phyloP scores from a whole-genome alignment of 164 flowering plant genomes.

The Platanus orientalis region DNA sequence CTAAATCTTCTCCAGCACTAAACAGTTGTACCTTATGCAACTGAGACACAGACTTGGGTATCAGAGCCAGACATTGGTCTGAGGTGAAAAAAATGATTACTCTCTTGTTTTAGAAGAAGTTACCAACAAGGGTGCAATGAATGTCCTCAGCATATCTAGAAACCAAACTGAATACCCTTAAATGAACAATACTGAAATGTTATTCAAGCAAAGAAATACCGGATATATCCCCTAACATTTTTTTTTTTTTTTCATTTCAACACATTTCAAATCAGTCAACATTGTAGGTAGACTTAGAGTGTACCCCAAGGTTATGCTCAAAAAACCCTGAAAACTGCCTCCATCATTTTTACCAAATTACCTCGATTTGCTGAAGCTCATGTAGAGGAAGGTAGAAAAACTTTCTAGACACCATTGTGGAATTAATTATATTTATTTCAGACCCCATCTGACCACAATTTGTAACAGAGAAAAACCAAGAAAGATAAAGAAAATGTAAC shows the following conservation, averaged over 20 bases:
- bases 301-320: too few species aligned
- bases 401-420: neutral
- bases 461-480: neutral
- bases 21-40: too few species aligned
- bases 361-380: neutral
- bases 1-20: neutral
- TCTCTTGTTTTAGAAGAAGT: too few species aligned
- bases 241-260: neutral
- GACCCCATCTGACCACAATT: neutral
- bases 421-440: neutral
- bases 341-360: neutral
- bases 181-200: too few species aligned
- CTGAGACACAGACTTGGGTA: too few species aligned
- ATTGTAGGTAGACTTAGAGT: neutral
- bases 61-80: too few species aligned
- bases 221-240: neutral
- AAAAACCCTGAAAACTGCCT: neutral
- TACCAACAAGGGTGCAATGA: too few species aligned
- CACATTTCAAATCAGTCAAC: neutral
- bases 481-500: neutral
- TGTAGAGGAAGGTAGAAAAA: neutral
- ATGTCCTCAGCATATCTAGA: too few species aligned
- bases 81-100: too few species aligned
- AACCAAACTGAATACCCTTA: too few species aligned
- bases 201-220: neutral